Base-by-base conservation (phyloP, 805 yeast genomes). In the Schizosaccharomyces lindneri region DNA sequence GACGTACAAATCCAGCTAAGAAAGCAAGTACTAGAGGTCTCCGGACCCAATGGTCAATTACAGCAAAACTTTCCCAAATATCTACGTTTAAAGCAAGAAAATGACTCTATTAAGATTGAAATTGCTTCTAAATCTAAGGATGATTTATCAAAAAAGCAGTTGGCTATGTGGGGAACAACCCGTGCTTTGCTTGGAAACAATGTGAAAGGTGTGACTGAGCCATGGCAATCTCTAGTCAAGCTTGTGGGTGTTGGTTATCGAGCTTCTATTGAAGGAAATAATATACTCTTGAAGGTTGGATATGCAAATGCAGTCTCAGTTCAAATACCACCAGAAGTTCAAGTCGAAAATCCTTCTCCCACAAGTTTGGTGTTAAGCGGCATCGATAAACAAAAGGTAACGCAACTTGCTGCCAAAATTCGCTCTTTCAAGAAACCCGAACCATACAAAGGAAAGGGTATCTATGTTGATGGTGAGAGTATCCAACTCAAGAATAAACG, bases 381-480 rank as follows among this genome's bases (percentile, higher is more conserved):
- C 32, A 74, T 82, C 55, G 84, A 90, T 72, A 85, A 87, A 72
- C 95, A 89, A 72, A 83, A 83, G 70, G 89, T 93, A 60, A 84
- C 81, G 69, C 77, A 83, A 62, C 87, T 86, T 73, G 98, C 97
- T 21, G 95, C 95, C 17, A 80, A 81, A 63, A 77, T 93, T 65
- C 83, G 97, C 72, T 80, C 80, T 67, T 81, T 81, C 76, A 87
- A 86, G 71, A 95, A 95, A 64, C 99, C 99, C 59, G 99, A 93
- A 75, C 97, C 97, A 48, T 93, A 93, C 73, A 93, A 93, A 75
- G 98, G 98, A 70, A 94, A 94, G 68, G 99, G 99, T 70, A 84
- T 93, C 60, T 93, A 84, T 70, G 84, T 93, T 61, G 85, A 89
- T 72, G 85, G 82, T 69, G 97, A 93, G 75, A 87, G 94, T 60